Base-by-base conservation (phyloP, 1,139 yeast genomes). In the Waltiozyma sp. region DNA sequence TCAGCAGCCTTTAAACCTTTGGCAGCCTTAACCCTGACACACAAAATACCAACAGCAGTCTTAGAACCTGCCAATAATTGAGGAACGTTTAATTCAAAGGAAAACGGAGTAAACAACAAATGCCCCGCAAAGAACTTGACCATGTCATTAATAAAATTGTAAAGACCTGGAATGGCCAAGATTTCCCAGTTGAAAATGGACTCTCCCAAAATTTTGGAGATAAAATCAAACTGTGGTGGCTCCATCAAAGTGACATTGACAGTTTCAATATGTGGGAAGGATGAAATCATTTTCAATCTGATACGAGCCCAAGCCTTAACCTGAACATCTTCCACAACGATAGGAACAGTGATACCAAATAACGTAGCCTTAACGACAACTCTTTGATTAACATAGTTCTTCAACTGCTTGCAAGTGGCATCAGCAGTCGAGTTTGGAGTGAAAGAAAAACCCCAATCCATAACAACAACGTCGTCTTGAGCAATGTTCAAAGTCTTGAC, bases 381-480 rank as follows among this genome's bases (percentile, higher is more conserved):
- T 58, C 77, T 79, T 55, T 91, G 95, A 61, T 88, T 88, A 38
- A 87, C 91, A 52, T 77, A 77, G 58, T 78, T 85, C 58, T 81
- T 85, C 63, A 82, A 62, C 62, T 91, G 97, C 56, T 89, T 85
- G 36, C 78, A 75, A 47, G 86, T 86, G 53, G 87, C 68, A 62
- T 91, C 98, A 41, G 82, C 81, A 43, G 76, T 64, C 41, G 88
- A 86, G 61, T 86, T 86, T n/a, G 98, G 98, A 37, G 87, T 83
- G 64, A 88, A 86, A 1, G 95, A 80, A 44, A 83, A 68, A 42
- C 81, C 80, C 95, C 95, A 91, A 68, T 91, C 95, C 96, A 93
- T 88, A 41, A 91, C 96, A 15, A 89, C 95, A 45, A 91, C 81
- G 58, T 89, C 96, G 48, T 84, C 85, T 28, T 78, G 81, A 19